phyloP scores from a whole-genome alignment of 2,329 filamentous ascomycete genomes.

The Calonectria pauciramosa region DNA sequence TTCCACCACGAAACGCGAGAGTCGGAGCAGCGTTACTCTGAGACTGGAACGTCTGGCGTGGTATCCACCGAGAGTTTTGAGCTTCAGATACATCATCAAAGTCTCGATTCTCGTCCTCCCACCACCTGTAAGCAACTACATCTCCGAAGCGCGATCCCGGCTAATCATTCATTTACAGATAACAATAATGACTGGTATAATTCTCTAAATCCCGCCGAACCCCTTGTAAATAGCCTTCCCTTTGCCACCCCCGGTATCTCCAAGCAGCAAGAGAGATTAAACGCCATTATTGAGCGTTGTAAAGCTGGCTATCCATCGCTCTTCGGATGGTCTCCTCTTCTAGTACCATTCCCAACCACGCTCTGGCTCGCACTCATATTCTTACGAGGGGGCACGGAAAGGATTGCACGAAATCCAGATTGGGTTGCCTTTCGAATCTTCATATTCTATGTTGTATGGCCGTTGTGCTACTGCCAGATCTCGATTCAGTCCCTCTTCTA shows the following conservation, averaged over 20 bases:
- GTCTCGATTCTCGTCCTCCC: not conserved
- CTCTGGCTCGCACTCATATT: not conserved
- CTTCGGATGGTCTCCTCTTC: not conserved
- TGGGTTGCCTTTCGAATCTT: not conserved
- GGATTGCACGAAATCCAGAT: not conserved
- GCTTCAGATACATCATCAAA: not conserved
- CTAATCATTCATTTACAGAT: not conserved
- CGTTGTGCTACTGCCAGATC: not conserved
- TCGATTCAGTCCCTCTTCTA: constrained; percentile 2
- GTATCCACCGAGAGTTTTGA: not conserved
- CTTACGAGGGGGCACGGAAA: not conserved
- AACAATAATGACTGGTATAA: not conserved
- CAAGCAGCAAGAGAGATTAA: not conserved
- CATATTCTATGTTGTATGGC: not conserved
- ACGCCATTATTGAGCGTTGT: not conserved
- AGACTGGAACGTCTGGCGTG: not conserved
- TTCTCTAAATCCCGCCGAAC: not conserved
- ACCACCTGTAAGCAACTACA: not conserved
- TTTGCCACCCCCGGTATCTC: not conserved
- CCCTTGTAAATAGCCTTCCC: not conserved
- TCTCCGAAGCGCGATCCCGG: too few relatives aligned
- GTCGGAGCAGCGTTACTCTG: not conserved
- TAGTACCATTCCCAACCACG: not conserved
- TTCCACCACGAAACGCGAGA: not conserved
- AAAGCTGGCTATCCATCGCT: not conserved